These are phyloP conservation scores for Lentinula sp. DNA, from an alignment of 768 basidiomycete species.

Conservation along the genomic window DNA sequence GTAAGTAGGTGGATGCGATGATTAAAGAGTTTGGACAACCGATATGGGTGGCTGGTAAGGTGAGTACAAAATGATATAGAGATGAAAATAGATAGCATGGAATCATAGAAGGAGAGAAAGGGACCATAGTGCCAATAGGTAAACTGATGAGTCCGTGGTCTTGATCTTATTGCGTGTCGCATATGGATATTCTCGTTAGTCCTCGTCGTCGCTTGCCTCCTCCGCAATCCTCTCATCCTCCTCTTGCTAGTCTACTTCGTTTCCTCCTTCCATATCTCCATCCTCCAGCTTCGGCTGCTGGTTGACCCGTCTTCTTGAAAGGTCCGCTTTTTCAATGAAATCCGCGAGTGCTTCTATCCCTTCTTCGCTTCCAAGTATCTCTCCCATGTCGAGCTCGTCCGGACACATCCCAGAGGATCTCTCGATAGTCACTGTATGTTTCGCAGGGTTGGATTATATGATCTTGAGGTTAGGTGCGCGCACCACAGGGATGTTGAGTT, in stretches of 20 bases:
- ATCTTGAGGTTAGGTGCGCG: constrained; percentile 8
- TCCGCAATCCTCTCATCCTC: background rate
- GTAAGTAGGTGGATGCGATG: no score
- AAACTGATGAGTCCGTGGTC: no score
- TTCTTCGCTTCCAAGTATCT: constrained; percentile 10
- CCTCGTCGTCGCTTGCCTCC: background rate
- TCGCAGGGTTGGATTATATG: constrained; percentile 10
- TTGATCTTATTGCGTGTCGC: no score
- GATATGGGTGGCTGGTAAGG: no score
- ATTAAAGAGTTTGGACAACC: no score
- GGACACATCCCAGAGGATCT: constrained; percentile 6
- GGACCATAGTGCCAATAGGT: no score
- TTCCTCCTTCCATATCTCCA: background rate
- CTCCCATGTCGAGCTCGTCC: background rate
- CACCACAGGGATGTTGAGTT: no score
- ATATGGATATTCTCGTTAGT: background rate
- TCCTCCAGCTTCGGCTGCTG: background rate
- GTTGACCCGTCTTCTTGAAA: constrained; percentile 12
- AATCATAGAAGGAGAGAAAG: no score
- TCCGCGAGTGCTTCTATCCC: constrained; percentile 10
- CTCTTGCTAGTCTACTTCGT: background rate
- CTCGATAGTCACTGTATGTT: constrained; percentile 8
- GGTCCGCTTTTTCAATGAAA: constrained; percentile 10
- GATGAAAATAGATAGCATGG: no score
- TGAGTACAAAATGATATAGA: no score